These are phyloP conservation scores for Gossypium arboreum DNA, from an alignment of 345 rosid species.

Conservation along the genomic window DNA sequence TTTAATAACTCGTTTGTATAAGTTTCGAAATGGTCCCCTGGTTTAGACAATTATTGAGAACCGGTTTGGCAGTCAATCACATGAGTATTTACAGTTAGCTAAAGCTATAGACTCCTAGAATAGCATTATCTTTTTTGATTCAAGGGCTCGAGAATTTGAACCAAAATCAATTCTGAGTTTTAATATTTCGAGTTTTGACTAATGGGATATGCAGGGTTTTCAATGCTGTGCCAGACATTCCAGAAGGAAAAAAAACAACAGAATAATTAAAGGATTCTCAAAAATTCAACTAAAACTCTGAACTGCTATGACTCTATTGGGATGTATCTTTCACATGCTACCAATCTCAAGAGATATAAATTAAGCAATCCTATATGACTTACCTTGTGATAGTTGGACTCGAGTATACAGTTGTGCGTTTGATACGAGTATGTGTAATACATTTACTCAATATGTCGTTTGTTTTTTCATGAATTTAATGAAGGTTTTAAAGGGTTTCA, in stretches of 20 bases:
- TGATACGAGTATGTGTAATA: no score
- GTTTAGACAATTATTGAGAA: background rate
- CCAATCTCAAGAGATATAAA: background rate
- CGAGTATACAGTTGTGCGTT: no score
- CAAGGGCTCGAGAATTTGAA: slow-evolving; percentile 1
- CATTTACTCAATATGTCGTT: no score
- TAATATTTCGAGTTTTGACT: background rate
- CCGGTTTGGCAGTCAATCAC: slow-evolving; percentile 2
- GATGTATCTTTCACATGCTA: background rate
- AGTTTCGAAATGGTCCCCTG: no score
- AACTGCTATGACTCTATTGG: background rate
- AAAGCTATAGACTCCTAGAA: background rate
- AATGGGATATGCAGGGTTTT: background rate
- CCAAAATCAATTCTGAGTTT: background rate
- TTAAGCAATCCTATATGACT: background rate
- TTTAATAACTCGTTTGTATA: no score
- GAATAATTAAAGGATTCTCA: background rate
- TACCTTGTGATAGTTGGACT: no score
- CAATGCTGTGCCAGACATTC: background rate
- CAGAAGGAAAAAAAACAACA: background rate
- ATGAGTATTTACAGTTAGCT: background rate
- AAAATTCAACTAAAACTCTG: background rate
- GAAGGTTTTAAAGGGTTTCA: no score
- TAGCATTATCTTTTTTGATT: background rate
- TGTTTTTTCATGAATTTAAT: no score